Conservation (phyloP, 495 filamentous ascomycete genomes). For the Aspergillus indologenus region DNA sequence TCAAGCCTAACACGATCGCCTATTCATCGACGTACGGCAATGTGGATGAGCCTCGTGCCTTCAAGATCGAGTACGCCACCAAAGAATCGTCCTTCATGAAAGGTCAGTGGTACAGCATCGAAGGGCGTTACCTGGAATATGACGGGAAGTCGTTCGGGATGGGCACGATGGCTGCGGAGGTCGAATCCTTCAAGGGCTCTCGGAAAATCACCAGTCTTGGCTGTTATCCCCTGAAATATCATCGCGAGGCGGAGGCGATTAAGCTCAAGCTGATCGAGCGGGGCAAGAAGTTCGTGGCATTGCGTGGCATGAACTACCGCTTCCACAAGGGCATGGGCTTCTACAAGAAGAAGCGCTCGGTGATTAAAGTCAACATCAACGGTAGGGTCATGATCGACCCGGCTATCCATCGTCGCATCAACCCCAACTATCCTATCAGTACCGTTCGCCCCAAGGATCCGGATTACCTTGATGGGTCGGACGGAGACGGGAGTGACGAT, state of each 20-base stretch:
- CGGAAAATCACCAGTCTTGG: constrained; percentile 76
- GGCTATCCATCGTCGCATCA: constrained; percentile 78
- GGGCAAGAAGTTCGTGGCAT: constrained; percentile 76
- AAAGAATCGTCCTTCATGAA: constrained; percentile 69
- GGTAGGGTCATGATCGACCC: constrained; percentile 91
- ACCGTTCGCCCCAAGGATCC: constrained; percentile 73
- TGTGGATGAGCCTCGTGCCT: constrained; percentile 79
- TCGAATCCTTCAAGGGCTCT: constrained; percentile 77
- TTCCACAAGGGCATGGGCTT: constrained; percentile 79
- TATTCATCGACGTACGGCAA: constrained; percentile 79
- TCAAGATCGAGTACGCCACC: constrained; percentile 80
- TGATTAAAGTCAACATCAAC: constrained; percentile 86
- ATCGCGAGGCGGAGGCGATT: constrained; percentile 68
- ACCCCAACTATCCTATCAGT: constrained; percentile 84
- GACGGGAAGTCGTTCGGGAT: constrained; percentile 74
- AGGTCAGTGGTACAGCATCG: constrained; percentile 76
- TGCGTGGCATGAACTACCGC: constrained; percentile 83
- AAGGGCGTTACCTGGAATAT: constrained; percentile 82
- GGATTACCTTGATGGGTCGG: constrained; percentile 59
- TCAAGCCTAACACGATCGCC: constrained; percentile 85
- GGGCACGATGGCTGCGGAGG: constrained; percentile 67
- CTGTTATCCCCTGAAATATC: constrained; percentile 79
- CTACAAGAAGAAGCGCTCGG: constrained; percentile 73
- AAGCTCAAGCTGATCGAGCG: constrained; percentile 71
- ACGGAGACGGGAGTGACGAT: constrained; percentile 42